Conservation (phyloP, 805 yeast genomes). For the Isabelozyma pseudorhagii region DNA sequence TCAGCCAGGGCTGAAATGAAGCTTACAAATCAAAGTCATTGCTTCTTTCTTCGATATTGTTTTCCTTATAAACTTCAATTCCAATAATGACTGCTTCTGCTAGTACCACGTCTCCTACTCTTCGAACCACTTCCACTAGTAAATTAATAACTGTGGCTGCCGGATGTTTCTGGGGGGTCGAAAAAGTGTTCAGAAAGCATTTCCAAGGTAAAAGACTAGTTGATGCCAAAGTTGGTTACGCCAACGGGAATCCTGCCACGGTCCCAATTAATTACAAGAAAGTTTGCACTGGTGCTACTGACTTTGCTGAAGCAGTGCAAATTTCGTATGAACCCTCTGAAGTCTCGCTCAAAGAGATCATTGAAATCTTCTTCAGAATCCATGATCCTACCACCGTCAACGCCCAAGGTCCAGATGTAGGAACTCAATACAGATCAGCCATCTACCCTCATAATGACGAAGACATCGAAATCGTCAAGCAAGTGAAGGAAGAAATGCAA, state of each 20-base stretch:
- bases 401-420: constrained; percentile 83
- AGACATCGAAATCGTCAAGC: constrained; percentile 45
- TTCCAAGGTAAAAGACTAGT: constrained; percentile 61
- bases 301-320: constrained; percentile 79
- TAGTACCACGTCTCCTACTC: constrained; percentile 27
- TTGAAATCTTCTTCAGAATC: constrained; percentile 83
- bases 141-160: constrained; percentile 45
- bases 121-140: constrained; percentile 31
- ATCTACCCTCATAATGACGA: constrained; percentile 60
- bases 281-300: constrained; percentile 77
- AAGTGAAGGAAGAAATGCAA: constrained; percentile 54
- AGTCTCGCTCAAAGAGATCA: constrained; percentile 57
- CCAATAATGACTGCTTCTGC: constrained; percentile 8
- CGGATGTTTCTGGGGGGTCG: constrained; percentile 88
- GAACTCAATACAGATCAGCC: constrained; percentile 88
- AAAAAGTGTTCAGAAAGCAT: constrained; percentile 73
- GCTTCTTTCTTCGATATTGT: no score
- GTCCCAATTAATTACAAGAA: constrained; percentile 48
- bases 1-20: background rate
- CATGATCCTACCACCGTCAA: constrained; percentile 91
- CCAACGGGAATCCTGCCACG: constrained; percentile 70
- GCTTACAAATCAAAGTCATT: no score
- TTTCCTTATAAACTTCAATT: background rate
- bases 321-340: constrained; percentile 71
- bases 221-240: constrained; percentile 85